Base-by-base conservation (phyloP, 352 stramenopile species). In the Lagenidium sp. region DNA sequence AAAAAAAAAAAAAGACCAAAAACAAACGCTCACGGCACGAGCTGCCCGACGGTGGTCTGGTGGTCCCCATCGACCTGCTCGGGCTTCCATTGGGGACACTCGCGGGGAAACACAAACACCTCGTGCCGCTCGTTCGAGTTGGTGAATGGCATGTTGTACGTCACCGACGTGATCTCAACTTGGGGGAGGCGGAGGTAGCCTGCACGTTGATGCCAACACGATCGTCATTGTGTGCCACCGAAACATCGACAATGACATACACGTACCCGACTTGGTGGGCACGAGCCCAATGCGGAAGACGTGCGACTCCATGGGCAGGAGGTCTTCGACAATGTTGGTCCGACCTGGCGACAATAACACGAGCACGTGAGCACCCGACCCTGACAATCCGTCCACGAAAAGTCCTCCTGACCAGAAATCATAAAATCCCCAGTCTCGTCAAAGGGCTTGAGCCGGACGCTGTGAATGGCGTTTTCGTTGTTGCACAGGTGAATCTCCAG, bases 161-260 rank as follows among this genome's bases (percentile, higher is more conserved):
- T 86, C 39, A 82, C 50, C 35, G 76, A 87, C 37, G 69, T 66
- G 50, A 91, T 85, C 66, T 91, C 78, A 42, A 91, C 51, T 24
- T 76, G 67, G 16, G 77, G 77, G 18, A 89, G 56, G 1, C 67
- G 67, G 19, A 89, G 41, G 49, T 84, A 89, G 4, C 76, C 76
- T 88, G 22, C 22, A 25, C 26, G 32, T 4, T 36, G 15, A 21
- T 10, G 13, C 0, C 6, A n/a, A n/a, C n/a, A n/a, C n/a, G n/a
- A n/a, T n/a, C n/a, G n/a, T n/a, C n/a, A n/a, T n/a, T n/a, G n/a
- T n/a, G n/a, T n/a, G n/a, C n/a, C n/a, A n/a, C n/a, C 8, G 12
- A 16, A 18, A 22, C 25, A 22, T 4, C 12, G 29, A 31, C 1
- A n/a, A 31, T 18, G 0, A 12, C 7, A 16, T n/a, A 6, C 16